Percentiles rank a stretch among this genome's conserved stretches.
Conservation (phyloP, 352 stramenopile species). For the Phytophthora niederhauseri region DNA sequence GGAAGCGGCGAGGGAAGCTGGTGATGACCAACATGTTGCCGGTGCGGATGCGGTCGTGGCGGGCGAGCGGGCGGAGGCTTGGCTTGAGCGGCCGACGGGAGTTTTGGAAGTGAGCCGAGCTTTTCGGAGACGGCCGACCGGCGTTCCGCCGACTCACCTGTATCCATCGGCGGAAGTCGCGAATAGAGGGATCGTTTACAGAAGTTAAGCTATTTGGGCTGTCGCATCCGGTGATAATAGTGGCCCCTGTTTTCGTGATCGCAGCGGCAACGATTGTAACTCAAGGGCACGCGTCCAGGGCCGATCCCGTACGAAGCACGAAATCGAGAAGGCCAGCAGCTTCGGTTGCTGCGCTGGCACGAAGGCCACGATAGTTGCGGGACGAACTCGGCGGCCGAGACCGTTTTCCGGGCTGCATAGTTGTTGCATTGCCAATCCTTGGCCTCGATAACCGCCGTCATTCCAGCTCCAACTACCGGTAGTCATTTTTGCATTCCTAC, state of each 20-base stretch:
- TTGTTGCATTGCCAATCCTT: background rate
- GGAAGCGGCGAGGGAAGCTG: constrained; percentile 80
- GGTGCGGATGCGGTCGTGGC: constrained; percentile 5
- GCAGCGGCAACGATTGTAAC: constrained; percentile 10
- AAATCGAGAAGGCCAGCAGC: constrained; percentile 8
- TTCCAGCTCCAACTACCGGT: too few species aligned
- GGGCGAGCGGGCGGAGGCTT: background rate
- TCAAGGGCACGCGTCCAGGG: constrained; percentile 1
- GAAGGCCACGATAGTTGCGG: background rate
- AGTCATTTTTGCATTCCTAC: too few species aligned
- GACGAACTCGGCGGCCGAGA: background rate
- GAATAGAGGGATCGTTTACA: background rate
- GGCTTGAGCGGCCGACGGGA: constrained; percentile 15
- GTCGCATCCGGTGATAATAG: background rate
- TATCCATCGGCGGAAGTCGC: background rate
- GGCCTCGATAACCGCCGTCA: too few species aligned
- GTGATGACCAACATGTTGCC: constrained; percentile 78
- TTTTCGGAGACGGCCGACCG: background rate
- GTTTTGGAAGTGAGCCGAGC: constrained; percentile 15
- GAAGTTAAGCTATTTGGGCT: background rate
- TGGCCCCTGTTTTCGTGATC: constrained; percentile 21
- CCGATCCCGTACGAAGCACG: constrained; percentile 20
- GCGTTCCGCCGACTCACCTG: constrained; percentile 16
- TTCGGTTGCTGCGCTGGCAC: background rate
- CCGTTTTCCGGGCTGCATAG: background rate